phyloP scores from a whole-genome alignment of 352 stramenopile genomes.

The Pythium chondricola region DNA sequence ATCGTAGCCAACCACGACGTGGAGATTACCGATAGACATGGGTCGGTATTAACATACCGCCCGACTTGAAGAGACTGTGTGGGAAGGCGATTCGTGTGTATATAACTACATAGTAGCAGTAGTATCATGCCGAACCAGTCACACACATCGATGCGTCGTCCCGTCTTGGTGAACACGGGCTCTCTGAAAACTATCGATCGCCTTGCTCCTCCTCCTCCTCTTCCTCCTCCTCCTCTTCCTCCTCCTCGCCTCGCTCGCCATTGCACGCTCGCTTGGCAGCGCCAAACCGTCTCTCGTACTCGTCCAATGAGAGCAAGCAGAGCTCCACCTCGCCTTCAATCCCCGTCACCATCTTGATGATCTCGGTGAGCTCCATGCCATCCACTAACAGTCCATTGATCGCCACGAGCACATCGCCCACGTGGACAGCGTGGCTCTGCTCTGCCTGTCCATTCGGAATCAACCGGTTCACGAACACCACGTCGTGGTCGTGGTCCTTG shows the following conservation, averaged over 20 bases:
- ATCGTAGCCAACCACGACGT: too few relatives aligned
- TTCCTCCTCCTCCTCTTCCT: conserved; percentile 6
- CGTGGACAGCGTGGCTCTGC: conserved; percentile 44
- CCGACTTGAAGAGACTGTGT: too few relatives aligned
- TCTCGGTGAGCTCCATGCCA: conserved; percentile 70
- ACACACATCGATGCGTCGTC: not conserved
- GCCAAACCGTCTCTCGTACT: conserved; percentile 66
- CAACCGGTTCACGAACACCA: conserved; percentile 56
- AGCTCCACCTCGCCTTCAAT: conserved; percentile 72
- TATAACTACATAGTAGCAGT: too few relatives aligned
- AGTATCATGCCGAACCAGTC: not conserved
- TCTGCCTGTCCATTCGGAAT: conserved; percentile 56
- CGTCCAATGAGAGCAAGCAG: conserved; percentile 67
- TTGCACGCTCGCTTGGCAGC: conserved; percentile 20
- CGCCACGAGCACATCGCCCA: conserved; percentile 71
- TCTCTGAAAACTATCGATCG: too few relatives aligned
- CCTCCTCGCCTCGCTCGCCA: conserved; percentile 8
- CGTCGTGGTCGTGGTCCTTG: conserved; percentile 33
- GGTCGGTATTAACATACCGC: too few relatives aligned
- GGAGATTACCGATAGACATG: too few relatives aligned
- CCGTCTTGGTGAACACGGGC: too few relatives aligned
- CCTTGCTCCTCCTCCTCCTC: conserved; percentile 4
- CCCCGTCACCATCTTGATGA: conserved; percentile 65
- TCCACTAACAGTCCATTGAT: conserved; percentile 78
- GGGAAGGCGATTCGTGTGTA: too few relatives aligned